Percentiles rank a stretch among this genome's conserved stretches.
These are phyloP conservation scores for Backusella tuberculispora DNA, from an alignment of 192 early-diverging fungal species.

Conservation along the genomic window DNA sequence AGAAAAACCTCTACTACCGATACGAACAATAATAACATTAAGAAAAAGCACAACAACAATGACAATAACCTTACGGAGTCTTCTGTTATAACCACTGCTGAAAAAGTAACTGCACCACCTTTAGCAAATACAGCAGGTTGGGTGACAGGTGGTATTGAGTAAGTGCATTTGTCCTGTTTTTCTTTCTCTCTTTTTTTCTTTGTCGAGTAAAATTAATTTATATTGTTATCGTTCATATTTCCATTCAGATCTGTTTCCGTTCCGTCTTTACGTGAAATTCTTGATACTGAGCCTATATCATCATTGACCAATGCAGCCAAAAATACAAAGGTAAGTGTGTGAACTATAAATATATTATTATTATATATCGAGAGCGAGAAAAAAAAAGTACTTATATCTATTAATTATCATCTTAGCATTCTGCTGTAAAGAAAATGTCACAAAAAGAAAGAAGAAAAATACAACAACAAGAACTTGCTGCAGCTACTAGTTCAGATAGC, in stretches of 20 bases:
- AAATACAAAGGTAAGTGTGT: constrained; percentile 2
- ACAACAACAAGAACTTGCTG: constrained; percentile 28
- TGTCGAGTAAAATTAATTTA: too few species aligned
- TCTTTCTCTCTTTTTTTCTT: too few species aligned
- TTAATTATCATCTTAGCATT: neutral
- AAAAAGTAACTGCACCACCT: neutral
- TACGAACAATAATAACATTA: neutral
- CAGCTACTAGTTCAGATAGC: constrained; percentile 10
- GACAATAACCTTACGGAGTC: neutral
- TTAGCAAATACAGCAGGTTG: neutral
- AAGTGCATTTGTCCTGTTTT: neutral
- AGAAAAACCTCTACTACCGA: neutral
- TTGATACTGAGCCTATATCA: constrained; percentile 39
- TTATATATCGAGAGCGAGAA: neutral
- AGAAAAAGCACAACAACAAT: neutral
- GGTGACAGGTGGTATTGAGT: neutral
- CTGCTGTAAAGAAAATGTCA: constrained; percentile 32
- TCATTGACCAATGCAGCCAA: neutral
- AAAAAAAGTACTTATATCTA: neutral
- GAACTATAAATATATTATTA: neutral
- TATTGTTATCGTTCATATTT: neutral
- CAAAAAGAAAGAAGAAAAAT: constrained; percentile 36
- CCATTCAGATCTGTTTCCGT: constrained; percentile 1
- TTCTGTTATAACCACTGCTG: neutral
- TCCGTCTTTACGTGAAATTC: constrained; percentile 48